Evolutionary conservation across 2,329 filamentous ascomycete genomes (phyloP), one percentile per base, ranked within the genome.

Genomic region (Coniella vitis): DNA sequence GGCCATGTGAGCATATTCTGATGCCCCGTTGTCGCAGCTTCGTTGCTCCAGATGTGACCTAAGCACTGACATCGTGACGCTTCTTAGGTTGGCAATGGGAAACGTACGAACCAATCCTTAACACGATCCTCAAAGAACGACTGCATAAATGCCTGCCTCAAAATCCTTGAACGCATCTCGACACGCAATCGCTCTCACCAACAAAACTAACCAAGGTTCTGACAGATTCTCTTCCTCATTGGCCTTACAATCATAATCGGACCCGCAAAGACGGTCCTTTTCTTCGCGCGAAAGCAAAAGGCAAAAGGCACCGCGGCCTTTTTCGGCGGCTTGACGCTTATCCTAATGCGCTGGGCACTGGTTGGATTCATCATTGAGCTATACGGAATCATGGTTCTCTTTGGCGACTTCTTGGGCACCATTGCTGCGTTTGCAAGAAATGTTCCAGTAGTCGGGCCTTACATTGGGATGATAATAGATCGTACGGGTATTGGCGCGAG

Each of bases 201-300:
- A 49, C 35, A 16, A 53, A 32, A 45, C 16, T 41, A 36, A 49
- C 17, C 29, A 32, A 51, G 55, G 45, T 53, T n/a, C 45, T 39
- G 51, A 49, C 51, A 95, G 89, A 94, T 98, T 67, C 89, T 98
- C 66, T 97, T 98, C 76, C 81, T 98, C 47, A 88, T 95, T 71
- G 93, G 93, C 66, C 81, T 98, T 21, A 95, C 90, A 25, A 86
- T 97, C 52, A 94, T 97, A 61, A 95, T 98, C 70, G 93, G 93
- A 38, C 79, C 88, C 20, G 79, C 86, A 66, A 96, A 96, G 66
- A 97, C 93, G 0, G 74, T 91, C 55, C 75, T 86, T 64, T 98
- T 98, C 81, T 98, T 98, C 74, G 87, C 90, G 45, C 86, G 93
- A 54, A 84, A 83, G 59, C 89, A 96, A 65, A 98, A 98, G 69